phyloP scores from a whole-genome alignment of 2,329 filamentous ascomycete species.

The Kalmusia sp. region DNA sequence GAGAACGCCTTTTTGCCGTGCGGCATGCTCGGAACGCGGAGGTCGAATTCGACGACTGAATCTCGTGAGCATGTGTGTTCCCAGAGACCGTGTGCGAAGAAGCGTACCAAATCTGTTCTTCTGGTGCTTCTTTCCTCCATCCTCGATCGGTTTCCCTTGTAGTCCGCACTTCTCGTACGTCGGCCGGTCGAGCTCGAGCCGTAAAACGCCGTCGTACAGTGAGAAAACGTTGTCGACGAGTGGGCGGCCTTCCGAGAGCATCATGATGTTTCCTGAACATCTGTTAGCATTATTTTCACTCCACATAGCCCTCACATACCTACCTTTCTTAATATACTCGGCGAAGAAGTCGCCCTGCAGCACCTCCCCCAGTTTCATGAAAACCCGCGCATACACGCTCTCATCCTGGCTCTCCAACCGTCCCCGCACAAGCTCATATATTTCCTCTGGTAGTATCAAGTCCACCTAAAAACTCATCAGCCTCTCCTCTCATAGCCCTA shows the following conservation, averaged over 20 bases:
- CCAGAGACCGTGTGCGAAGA: neutral
- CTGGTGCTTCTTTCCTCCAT: slow-evolving; percentile 66
- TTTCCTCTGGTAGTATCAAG: slow-evolving; percentile 72
- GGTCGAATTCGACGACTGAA: slow-evolving; percentile 76
- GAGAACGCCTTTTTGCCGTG: slow-evolving; percentile 86
- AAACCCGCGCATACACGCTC: slow-evolving; percentile 69
- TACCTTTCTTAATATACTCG: slow-evolving; percentile 83
- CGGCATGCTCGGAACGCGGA: slow-evolving; percentile 77
- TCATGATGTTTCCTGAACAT: slow-evolving; percentile 72
- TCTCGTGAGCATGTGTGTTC: slow-evolving; percentile 2
- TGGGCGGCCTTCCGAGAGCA: slow-evolving; percentile 80
- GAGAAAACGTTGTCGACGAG: slow-evolving; percentile 76
- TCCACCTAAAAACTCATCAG: slow-evolving; percentile 61
- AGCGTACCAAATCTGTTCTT: slow-evolving; percentile 77
- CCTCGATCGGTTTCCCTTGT: slow-evolving; percentile 70
- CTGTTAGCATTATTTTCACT: neutral
- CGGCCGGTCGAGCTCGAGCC: slow-evolving; percentile 79
- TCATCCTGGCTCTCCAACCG: slow-evolving; percentile 56
- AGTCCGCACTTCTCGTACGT: slow-evolving; percentile 85
- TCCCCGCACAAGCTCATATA: slow-evolving; percentile 62
- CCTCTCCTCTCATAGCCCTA: neutral
- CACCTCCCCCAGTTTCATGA: slow-evolving; percentile 75
- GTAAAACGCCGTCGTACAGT: slow-evolving; percentile 72
- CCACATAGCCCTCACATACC: neutral
- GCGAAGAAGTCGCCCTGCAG: slow-evolving; percentile 79